phyloP scores from a whole-genome alignment of 2,329 filamentous ascomycete species.

The Coleophoma eucalyptorum region DNA sequence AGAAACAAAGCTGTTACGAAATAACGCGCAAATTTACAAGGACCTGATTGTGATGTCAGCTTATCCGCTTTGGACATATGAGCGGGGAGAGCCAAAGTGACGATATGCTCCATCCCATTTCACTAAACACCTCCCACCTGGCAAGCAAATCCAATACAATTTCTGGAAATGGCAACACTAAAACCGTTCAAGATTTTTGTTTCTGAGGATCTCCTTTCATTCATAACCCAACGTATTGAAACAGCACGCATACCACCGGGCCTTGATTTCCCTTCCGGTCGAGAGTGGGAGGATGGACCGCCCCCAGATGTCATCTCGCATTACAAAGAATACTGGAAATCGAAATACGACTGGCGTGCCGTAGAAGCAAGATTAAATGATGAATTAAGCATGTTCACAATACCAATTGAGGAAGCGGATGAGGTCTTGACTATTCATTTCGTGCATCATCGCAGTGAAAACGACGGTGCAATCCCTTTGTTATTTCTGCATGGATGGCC shows the following conservation, averaged over 20 bases:
- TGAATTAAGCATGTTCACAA: constrained; percentile 23
- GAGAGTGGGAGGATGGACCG: constrained; percentile 15
- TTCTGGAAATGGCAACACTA: constrained; percentile 6
- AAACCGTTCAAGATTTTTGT: constrained; percentile 22
- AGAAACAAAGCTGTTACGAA: too few species aligned
- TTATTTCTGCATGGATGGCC: constrained; percentile 40
- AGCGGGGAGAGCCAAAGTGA: too few species aligned
- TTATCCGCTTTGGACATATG: too few species aligned
- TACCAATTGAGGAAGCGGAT: constrained; percentile 22
- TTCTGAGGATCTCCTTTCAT: constrained; percentile 16
- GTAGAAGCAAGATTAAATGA: constrained; percentile 23
- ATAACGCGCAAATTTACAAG: too few species aligned
- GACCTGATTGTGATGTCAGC: too few species aligned
- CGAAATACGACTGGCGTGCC: constrained; percentile 24
- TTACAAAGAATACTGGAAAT: constrained; percentile 22
- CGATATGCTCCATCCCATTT: neutral
- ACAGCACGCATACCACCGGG: constrained; percentile 19
- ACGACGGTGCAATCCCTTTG: constrained; percentile 32
- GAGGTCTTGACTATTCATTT: constrained; percentile 38
- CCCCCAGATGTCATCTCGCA: constrained; percentile 9
- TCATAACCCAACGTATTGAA: constrained; percentile 18
- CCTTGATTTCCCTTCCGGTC: constrained; percentile 8
- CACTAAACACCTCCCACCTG: neutral
- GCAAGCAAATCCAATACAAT: neutral
- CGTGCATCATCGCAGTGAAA: constrained; percentile 17